Base-by-base conservation (phyloP, 148 eudicot genomes). In the Beta vulgaris region DNA sequence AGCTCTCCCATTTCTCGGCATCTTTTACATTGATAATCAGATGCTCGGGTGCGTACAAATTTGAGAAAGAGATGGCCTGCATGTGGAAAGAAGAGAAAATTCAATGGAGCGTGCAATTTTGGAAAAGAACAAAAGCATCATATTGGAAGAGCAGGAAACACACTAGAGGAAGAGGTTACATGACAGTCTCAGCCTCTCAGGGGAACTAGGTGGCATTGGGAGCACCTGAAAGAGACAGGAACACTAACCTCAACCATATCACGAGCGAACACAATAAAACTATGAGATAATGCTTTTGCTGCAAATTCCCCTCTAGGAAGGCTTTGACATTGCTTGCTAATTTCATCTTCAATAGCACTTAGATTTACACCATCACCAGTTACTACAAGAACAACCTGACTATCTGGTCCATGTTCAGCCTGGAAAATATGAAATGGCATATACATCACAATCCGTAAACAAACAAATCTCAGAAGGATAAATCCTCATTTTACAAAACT, bases 351-450 rank as follows among this genome's bases (percentile, higher is more conserved):
- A 78, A 96, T 87, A 43, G 83, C 91, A 59, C 25, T 77, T 72
- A 89, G 65, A 82, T 92, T 84, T 36, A 89, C 91, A 73, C 86
- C 93, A 73, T 89, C 98, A 68, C 98, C 99, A 84, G 89, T 93
- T 84, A 89, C 77, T 42, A 92, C 97, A 25, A 96, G 91, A 79
- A 92, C 99, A 69, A 96, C 99, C 84, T 96, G 99, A 84, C 97
- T 96, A 70, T 96, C 99, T 48, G 99, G 98, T 57, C 99, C 98
- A 77, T 96, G 99, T 90, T 96, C 99, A 71, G 99, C 99, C 99
- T 96, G 86, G 86, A 76, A 77, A 84, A 42, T 25, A 43, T 48
- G 76, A 62, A 62, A 25, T 13, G 39, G 31, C 23, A 25, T 23
- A 82, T 63, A 62, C 35, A 73, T 40, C 39, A 58, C 40, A 55